Evolutionary conservation across 2,329 filamentous ascomycete species (phyloP), one percentile per base, ranked within the genome.

Genomic region (Arthrobotrys conoides): DNA sequence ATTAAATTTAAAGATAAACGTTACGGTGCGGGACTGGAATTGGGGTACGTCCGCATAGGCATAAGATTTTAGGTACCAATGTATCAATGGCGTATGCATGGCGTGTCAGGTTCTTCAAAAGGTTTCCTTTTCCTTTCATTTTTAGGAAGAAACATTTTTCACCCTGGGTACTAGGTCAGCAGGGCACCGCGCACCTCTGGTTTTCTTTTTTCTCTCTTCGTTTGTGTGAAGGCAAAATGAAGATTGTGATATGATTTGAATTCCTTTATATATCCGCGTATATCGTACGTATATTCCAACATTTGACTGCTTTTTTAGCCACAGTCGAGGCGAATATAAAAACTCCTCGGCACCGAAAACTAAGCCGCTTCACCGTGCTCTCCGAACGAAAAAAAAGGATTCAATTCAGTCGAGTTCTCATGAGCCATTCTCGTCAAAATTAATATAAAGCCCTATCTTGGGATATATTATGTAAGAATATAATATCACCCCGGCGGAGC

Each of bases 1-100:
- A 41, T 41, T 5, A 41, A 41, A 41, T 4, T 16, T 9, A 20
- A 20, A 46, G 38, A 41, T 41, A 16, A 41, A 41, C 38, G 14
- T 41, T 41, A 41, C 38, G 14, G 33, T 30, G 27, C 27, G 27
- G 33, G 38, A 12, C 38, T 4, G 14, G 38, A 41, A 14, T 41
- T 14, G 38, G 12, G n/a, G n/a, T n/a, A n/a, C 38, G 38, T 41
- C 38, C 38, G 14, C 38, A 41, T 4, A 41, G 9, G 16, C 3
- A 12, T 41, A 41, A 14, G 38, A 16, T 5, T 38, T 9, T 38
- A 10, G 9, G 2, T 9, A 46, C 16, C 8, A 9, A 46, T 22
- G 63, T 55, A 53, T 64, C 46, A 64, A 46, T 75, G 44, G 55
- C 71, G 71, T 65, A 75, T 69, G 63, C 63, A 67, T 73, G 61